Conservation (phyloP, 345 rosid species). For the Linum usitatissimum region DNA sequence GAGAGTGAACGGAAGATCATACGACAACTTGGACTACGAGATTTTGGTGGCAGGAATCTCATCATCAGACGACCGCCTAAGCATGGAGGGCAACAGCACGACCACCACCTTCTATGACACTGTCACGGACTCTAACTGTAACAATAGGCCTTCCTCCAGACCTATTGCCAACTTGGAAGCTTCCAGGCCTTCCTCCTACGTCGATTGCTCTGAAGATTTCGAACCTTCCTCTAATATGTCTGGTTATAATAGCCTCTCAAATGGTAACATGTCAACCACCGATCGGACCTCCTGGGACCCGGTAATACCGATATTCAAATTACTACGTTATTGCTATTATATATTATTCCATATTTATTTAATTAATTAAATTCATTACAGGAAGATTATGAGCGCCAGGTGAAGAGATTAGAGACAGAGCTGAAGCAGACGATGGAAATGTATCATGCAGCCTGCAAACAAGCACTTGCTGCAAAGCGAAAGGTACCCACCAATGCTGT, state of each 20-base stretch:
- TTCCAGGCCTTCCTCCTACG: background rate
- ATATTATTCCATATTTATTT: no score
- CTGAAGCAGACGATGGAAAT: conserved; percentile 18
- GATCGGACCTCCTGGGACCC: background rate
- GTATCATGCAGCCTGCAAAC: conserved; percentile 19
- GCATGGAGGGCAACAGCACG: background rate
- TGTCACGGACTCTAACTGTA: background rate
- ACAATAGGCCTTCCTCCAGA: background rate
- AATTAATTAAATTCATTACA: background rate
- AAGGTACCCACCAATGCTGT: no score
- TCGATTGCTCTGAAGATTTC: background rate
- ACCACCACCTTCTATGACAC: background rate
- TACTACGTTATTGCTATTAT: background rate
- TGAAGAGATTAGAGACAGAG: background rate
- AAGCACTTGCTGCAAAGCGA: conserved; percentile 15
- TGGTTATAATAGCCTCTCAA: no score
- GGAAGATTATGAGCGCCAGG: background rate
- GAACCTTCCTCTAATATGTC: background rate
- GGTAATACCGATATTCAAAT: background rate
- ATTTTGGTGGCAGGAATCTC: background rate
- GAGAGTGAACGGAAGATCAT: background rate
- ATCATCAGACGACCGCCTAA: background rate
- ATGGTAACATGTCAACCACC: background rate
- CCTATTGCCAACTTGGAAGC: background rate
- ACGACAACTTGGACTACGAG: background rate